A percentile compares a stretch with the other conserved stretches of the same genome.
Conservation (phyloP, 1,284 basidiomycete genomes). For the Apiotrichum sp. region DNA sequence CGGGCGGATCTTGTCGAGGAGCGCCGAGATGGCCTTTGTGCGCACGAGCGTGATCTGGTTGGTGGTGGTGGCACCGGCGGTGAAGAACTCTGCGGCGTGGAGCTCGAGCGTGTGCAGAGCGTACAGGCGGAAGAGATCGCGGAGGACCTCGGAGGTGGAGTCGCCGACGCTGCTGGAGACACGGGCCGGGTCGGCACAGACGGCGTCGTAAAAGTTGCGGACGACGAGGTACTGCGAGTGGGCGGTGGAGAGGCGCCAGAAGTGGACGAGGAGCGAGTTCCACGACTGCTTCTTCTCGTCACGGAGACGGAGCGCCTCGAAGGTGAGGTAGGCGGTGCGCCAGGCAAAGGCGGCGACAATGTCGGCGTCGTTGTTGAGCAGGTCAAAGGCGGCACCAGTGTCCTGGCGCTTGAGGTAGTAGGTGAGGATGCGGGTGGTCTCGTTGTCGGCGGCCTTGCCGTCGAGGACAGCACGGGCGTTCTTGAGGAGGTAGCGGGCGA, state of each 20-base stretch:
- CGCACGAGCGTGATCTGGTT: slow-evolving; percentile 14
- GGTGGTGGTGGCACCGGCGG: slow-evolving; percentile 48
- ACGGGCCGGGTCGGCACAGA: slow-evolving; percentile 6
- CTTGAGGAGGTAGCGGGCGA: slow-evolving; percentile 52
- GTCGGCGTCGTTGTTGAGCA: slow-evolving; percentile 50
- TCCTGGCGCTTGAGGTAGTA: slow-evolving; percentile 46
- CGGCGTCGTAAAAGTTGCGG: slow-evolving; percentile 19
- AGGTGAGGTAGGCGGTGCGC: slow-evolving; percentile 35
- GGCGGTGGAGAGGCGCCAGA: slow-evolving; percentile 19
- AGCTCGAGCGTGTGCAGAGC: slow-evolving; percentile 48
- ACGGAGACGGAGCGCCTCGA: slow-evolving; percentile 45
- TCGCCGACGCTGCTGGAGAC: slow-evolving; percentile 8
- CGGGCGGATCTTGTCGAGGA: slow-evolving; percentile 8
- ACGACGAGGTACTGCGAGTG: slow-evolving; percentile 23
- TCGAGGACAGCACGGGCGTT: slow-evolving; percentile 51
- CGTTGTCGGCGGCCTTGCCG: slow-evolving; percentile 54
- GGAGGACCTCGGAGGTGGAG: slow-evolving; percentile 8
- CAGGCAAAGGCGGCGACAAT: slow-evolving; percentile 54
- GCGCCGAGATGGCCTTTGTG: slow-evolving; percentile 11
- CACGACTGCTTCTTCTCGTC: slow-evolving; percentile 33
- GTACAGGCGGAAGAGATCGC: slow-evolving; percentile 48
- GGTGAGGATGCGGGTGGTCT: slow-evolving; percentile 44
- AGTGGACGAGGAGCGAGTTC: slow-evolving; percentile 25
- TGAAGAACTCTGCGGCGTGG: slow-evolving; percentile 51
- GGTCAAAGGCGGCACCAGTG: slow-evolving; percentile 39